Evolutionary conservation across 2,329 filamentous ascomycete species (phyloP), one percentile per base, ranked within the genome.

Genomic region (Coccinonectria pachysandricola): DNA sequence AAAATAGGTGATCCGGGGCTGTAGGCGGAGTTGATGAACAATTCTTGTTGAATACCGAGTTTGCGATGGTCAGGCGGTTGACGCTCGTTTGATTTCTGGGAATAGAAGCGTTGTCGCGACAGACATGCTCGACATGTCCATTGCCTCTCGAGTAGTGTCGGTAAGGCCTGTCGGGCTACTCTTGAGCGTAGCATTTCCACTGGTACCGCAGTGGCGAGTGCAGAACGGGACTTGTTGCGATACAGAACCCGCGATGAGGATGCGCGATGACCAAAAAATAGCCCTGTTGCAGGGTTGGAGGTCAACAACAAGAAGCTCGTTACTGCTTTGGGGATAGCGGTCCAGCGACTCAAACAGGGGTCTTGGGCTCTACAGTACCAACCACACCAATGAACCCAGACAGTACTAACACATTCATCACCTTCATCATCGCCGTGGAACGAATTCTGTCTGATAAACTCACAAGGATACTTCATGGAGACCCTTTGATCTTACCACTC

Each of bases 1-100:
- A 93, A 84, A 8, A 93, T 75, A 3, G 85, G 84, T 10, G 84
- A 91, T 2, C 85, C 85, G 3, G 86, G 84, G 45, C 82, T 91
- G 52, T 86, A 87, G 19, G 69, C 53, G 2, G 83, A 86, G 9
- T 72, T 83, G 19, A 75, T 82, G 54, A 91, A 92, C 19, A 93
- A 71, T 42, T 81, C 73, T 43, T 91, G 83, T 32, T 74, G 63
- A 26, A 69, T 41, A 24, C 65, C 74, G 31, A 79, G 61, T 40
- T 68, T 61, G 39, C 74, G 65, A 48, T 79, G 75, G 40, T 79
- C 73, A 31, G 65, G 54, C 34, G 56, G 48, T 26, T 56, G 50
- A 20, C 42, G 44, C 31, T 38, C 40, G 27, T 40, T 37, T 17
- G 43, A 31, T 27, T 45, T 42, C 26, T 48, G 34, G 12, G 54